Evolutionary conservation across 768 basidiomycete genomes (phyloP), one percentile per base, ranked within the genome.

Genomic region (Boletus bicolor): DNA sequence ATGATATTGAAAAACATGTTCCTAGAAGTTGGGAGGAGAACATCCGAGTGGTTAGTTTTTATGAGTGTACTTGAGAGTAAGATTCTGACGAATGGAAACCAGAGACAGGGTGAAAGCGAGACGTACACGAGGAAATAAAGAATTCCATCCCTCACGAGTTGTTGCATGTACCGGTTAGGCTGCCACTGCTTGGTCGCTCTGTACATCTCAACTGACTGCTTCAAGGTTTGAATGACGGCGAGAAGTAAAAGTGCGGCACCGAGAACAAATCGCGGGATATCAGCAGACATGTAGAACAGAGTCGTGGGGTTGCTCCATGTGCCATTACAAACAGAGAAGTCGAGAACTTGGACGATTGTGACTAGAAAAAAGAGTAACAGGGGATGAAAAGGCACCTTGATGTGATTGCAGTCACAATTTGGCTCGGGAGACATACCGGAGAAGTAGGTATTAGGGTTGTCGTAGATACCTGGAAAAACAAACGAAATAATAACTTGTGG

Each of bases 111-210:
- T 49, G 17, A 1, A 7, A 12, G 11, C 3, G 42, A 14, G 32
- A 53, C 61, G 1, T 43, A 62, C 61, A 48, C 49, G 30, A 28
- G 28, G 15, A 62, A 62, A 28, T 55, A 62, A n/a, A 46, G 9
- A 1, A 41, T 35, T 2, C 61, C 61, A 21, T 63, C 61, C 11
- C 11, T 52, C 11, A 26, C 10, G 1, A 62, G 32, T 5, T 24
- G 52, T 17, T 32, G 24, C 17, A 58, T 51, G 36, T 42, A 60
- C 15, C 30, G 30, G 28, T 57, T 59, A 9, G 34, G 38, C 3
- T 45, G 47, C 58, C 55, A 59, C 17, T n/a, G 58, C 19, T 46
- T 46, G 5, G 55, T 57, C 7, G 55, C 44, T 15, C 42, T 45
- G 51, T 57, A 49, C 58, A 53, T 57, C 4, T 26, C n/a, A 5